Percentiles rank a stretch among this genome's conserved stretches.
Evolutionary conservation across 352 stramenopile genomes (phyloP).

Genomic region (Phytophthora macrochlamydospora): DNA sequence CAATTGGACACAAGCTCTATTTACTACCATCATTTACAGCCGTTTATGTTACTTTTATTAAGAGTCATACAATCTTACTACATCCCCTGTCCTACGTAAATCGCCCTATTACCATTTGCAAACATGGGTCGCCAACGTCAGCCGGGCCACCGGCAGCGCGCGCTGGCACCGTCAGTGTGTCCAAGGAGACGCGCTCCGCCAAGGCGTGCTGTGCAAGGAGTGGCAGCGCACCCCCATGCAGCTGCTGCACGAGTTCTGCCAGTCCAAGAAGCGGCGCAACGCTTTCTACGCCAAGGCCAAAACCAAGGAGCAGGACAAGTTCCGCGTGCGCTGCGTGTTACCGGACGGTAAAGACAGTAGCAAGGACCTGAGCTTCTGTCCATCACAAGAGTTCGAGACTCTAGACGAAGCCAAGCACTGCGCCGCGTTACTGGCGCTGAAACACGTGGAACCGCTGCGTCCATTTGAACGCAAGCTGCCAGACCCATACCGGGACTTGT

Average conservation of each 20-base stretch:
- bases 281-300: conserved; percentile 68
- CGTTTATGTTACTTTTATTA: no score
- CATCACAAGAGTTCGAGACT: conserved; percentile 79
- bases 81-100: background rate
- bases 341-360: conserved; percentile 93
- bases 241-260: conserved; percentile 94
- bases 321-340: conserved; percentile 84
- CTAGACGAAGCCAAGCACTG: conserved; percentile 93
- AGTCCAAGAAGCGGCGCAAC: conserved; percentile 90
- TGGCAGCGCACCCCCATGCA: conserved; percentile 94
- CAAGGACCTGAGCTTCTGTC: conserved; percentile 94
- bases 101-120: background rate
- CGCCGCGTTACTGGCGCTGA: conserved; percentile 92
- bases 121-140: conserved; percentile 18
- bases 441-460: conserved; percentile 92
- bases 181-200: conserved; percentile 71
- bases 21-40: no score
- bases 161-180: conserved; percentile 88
- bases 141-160: conserved; percentile 84
- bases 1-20: background rate
- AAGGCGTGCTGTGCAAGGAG: conserved; percentile 92
- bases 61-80: no score
- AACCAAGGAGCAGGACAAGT: conserved; percentile 33
- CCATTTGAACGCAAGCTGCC: conserved; percentile 96
- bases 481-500: conserved; percentile 96